A percentile compares a stretch with the other conserved stretches of the same genome.
Conservation (phyloP, 169 alveolate genomes). For the Perkinsus chesapeaki region DNA sequence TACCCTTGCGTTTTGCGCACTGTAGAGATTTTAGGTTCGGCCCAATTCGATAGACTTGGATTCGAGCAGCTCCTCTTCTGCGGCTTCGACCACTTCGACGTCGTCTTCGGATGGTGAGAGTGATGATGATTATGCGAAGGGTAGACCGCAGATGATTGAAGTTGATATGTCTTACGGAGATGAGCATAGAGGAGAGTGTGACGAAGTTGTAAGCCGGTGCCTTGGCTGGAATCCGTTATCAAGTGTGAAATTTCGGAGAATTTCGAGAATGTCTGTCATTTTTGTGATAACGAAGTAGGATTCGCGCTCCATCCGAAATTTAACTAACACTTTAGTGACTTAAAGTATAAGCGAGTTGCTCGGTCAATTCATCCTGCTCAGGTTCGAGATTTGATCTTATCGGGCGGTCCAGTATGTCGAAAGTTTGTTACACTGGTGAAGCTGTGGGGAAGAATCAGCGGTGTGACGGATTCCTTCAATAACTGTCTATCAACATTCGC, state of each 20-base stretch:
- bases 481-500: neutral
- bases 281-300: no score
- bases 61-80: neutral
- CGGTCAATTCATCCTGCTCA: no score
- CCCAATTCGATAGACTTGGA: neutral
- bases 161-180: neutral
- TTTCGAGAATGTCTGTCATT: no score
- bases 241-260: no score
- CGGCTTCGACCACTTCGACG: neutral
- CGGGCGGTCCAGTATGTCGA: neutral
- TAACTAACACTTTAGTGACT: no score
- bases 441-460: neutral
- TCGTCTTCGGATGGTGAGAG: neutral
- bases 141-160: neutral
- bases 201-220: neutral
- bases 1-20: neutral
- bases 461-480: neutral
- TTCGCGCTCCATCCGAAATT: no score
- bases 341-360: no score
- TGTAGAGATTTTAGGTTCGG: neutral
- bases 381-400: neutral
- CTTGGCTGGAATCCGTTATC: no score
- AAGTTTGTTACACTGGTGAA: neutral
- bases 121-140: neutral
- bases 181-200: neutral